Base-by-base conservation (phyloP, 148 eudicot genomes). In the Pouteria glomerata region DNA sequence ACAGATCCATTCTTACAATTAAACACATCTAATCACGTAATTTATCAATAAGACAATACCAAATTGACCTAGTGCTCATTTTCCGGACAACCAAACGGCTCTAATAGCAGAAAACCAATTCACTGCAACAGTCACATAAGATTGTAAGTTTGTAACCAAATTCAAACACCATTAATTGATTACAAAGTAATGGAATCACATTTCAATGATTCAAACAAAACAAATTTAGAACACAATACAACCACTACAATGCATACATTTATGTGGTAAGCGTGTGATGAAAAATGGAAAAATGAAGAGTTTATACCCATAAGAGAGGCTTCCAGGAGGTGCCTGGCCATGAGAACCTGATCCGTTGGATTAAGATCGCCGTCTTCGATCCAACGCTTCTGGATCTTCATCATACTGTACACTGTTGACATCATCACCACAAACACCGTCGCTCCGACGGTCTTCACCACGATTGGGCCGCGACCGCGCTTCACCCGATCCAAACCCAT, bases 231-330 rank as follows among this genome's bases (percentile, higher is more conserved):
- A 37, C 21, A 61, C 23, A 33, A 3, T 34, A 15, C 21, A 61
- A 4, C 33, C 64, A 34, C 11, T 19, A 14, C 3, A 8, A 24
- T 39, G 23, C 3, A 63, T 39, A 63, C 10, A 39, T 35, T 0
- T 63, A 53, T 6, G 11, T 3, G 0, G 4, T 31, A 30, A 30
- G 8, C 7, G 2, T 18, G n/a, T 16, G 14, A 24, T n/a, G 31
- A 11, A 50, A 24, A 0, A 39, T 31, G 23, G 10, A 58, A 31
- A 71, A 18, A 3, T 6, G n/a, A 29, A 42, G 16, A 27, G 8
- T 24, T 19, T 11, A 21, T 84, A 93, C 98, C 98, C 93, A 93
- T 82, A 30, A 93, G 96, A 78, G 96, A 88, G 69, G 98, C 89
- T 53, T 93, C 86, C 26, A 93, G 94, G 57, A 93, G 82, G 66